Evolutionary conservation across 2,329 filamentous ascomycete genomes (phyloP).

Genomic region (Leptographium wingfieldii): DNA sequence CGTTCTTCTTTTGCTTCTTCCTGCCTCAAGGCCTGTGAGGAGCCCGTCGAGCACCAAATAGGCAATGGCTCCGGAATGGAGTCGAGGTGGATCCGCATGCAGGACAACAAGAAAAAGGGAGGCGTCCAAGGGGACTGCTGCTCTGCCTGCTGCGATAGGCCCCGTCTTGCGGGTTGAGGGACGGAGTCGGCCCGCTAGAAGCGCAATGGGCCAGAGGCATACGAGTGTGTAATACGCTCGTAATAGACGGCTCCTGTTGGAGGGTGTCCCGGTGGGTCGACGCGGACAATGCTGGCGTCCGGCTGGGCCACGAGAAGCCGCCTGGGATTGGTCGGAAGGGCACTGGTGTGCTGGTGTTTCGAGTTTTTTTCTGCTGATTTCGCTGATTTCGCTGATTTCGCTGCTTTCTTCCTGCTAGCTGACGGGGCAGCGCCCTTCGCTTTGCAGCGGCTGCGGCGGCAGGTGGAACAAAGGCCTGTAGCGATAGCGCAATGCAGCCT

Average conservation of each 20-base stretch:
- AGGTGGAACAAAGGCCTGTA: background rate
- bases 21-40: background rate
- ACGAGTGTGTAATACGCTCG: background rate
- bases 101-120: background rate
- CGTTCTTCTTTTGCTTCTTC: background rate
- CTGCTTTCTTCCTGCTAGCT: background rate
- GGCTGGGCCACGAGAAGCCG: no score
- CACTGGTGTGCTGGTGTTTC: no score
- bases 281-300: no score
- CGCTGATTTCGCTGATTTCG: background rate
- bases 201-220: background rate
- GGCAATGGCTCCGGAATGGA: background rate
- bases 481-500: background rate
- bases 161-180: background rate
- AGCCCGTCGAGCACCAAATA: background rate
- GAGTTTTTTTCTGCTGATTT: background rate
- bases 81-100: background rate
- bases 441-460: background rate
- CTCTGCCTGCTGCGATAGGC: no score
- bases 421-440: background rate
- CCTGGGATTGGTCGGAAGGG: no score
- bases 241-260: background rate
- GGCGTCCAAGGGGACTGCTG: background rate
- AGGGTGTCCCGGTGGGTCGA: background rate
- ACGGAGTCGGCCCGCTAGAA: background rate